phyloP scores from a whole-genome alignment of 352 stramenopile species.

The Paralagenidium karlingii region DNA sequence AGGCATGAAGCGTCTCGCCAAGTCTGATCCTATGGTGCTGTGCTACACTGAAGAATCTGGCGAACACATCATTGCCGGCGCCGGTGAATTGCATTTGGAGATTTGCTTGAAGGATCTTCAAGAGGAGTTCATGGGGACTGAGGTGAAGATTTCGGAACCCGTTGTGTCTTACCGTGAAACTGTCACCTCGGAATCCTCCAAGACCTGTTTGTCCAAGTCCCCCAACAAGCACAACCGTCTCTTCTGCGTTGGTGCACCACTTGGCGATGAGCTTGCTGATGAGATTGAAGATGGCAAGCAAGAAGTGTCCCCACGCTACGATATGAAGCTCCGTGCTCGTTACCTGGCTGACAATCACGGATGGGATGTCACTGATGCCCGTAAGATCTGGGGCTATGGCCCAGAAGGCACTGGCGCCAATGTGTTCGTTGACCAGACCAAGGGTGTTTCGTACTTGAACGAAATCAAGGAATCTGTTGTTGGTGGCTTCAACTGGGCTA shows the following conservation, averaged over 20 bases:
- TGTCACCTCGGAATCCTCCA: slow-evolving; percentile 89
- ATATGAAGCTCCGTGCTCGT: slow-evolving; percentile 95
- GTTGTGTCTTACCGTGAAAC: slow-evolving; percentile 99
- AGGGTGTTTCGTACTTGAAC: slow-evolving; percentile 99
- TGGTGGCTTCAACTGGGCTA: slow-evolving; percentile 98
- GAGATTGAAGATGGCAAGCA: slow-evolving; percentile 97
- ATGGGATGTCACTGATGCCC: slow-evolving; percentile 96
- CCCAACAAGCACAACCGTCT: slow-evolving; percentile 99
- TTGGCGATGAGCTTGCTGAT: slow-evolving; percentile 90
- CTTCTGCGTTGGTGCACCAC: slow-evolving; percentile 88
- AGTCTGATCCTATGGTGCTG: slow-evolving; percentile 99
- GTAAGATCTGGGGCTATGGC: slow-evolving; percentile 99
- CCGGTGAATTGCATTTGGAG: slow-evolving; percentile 98
- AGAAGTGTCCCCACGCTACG: slow-evolving; percentile 80
- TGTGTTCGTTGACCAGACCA: slow-evolving; percentile 97
- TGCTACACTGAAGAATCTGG: slow-evolving; percentile 99
- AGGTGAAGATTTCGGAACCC: slow-evolving; percentile 98
- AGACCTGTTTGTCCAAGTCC: slow-evolving; percentile 98
- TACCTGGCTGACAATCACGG: slow-evolving; percentile 96
- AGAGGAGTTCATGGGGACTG: slow-evolving; percentile 98
- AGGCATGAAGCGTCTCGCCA: slow-evolving; percentile 99
- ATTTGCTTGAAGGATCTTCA: slow-evolving; percentile 99
- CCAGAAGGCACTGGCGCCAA: slow-evolving; percentile 98
- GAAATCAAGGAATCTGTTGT: slow-evolving; percentile 99
- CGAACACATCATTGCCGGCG: slow-evolving; percentile 99